These are phyloP conservation scores for Collybia sordida DNA, from an alignment of 768 basidiomycete species.

Conservation along the genomic window DNA sequence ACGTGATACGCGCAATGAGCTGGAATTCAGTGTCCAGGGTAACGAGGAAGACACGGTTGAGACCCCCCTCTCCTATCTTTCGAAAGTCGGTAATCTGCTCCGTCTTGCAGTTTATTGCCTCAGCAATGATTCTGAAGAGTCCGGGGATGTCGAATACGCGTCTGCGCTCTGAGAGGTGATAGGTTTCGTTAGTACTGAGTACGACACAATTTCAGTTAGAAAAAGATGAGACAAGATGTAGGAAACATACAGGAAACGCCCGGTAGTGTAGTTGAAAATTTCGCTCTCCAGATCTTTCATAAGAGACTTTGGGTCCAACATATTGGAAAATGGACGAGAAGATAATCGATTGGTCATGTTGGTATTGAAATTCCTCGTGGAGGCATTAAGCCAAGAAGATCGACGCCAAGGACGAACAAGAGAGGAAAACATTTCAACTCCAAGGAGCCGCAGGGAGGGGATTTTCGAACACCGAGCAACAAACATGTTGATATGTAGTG, in stretches of 20 bases:
- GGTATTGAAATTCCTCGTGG: too few species aligned
- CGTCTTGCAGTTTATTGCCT: constrained; percentile 27
- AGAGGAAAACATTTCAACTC: too few species aligned
- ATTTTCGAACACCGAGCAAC: too few species aligned
- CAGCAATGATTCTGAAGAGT: constrained; percentile 17
- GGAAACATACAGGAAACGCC: constrained; percentile 34
- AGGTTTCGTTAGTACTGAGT: constrained; percentile 31
- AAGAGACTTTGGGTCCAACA: too few species aligned
- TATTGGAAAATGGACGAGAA: too few species aligned
- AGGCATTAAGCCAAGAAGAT: too few species aligned
- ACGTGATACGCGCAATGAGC: constrained; percentile 35
- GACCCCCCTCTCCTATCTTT: constrained; percentile 45
- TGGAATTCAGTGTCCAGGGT: constrained; percentile 29
- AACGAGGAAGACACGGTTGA: constrained; percentile 35
- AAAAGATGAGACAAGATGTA: constrained; percentile 24
- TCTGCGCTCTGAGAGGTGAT: constrained; percentile 35
- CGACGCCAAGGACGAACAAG: too few species aligned
- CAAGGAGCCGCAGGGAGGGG: too few species aligned
- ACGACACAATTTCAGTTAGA: constrained; percentile 21
- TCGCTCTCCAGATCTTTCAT: too few species aligned
- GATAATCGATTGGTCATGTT: too few species aligned
- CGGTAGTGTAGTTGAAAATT: constrained; percentile 35
- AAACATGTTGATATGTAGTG: too few species aligned
- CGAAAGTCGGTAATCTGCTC: constrained; percentile 26
- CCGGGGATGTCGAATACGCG: constrained; percentile 28